Evolutionary conservation across 1,139 yeast genomes (phyloP), one percentile per base, ranked within the genome.

Genomic region (Scheffersomyces lignicola): DNA sequence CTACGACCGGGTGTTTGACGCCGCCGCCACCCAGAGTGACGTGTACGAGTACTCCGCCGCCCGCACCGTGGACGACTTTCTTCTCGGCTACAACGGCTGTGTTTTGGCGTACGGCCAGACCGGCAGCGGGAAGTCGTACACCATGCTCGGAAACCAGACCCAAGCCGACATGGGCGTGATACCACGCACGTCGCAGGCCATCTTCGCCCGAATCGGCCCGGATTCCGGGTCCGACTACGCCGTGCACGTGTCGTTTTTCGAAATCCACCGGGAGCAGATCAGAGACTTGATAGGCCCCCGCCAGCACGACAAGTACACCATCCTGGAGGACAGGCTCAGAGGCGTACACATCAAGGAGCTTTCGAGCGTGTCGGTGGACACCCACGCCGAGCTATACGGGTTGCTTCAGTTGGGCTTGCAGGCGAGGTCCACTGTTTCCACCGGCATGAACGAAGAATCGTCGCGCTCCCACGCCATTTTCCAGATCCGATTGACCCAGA

Each of bases 101-200:
- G 82, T 89, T 0, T 62, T 89, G 30, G 90, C 95, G 1, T 89
- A 87, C 56, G 97, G 96, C 6, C 96, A 86, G 54, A 83, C 95
- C 0, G 94, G 95, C 0, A 76, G 94, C 1, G 96, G 96, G 3
- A 88, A 88, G 53, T 79, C 95, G 0, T 80, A 78, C 52, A 84
- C 96, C 2, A 84, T 89, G 95, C 76, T 85, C 75, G 96, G 96
- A 1, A 62, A 56, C 8, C 43, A 68, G 14, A 69, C 64, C 18
- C 69, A 68, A 31, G 60, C 62, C 0, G 43, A 42, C 4, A 50
- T 54, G 14, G 96, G 96, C 3, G 69, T 84, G 18, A 80, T 85
- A 12, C 95, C 95, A 0, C 65, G 95, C 26, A 79, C 87, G 11
- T 74, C 85, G 12, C 81, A 81, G 34, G 76, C 76, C 36, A 68